Evolutionary conservation across 2,329 filamentous ascomycete genomes (phyloP).

Genomic region (Dichotomopilus funicola): DNA sequence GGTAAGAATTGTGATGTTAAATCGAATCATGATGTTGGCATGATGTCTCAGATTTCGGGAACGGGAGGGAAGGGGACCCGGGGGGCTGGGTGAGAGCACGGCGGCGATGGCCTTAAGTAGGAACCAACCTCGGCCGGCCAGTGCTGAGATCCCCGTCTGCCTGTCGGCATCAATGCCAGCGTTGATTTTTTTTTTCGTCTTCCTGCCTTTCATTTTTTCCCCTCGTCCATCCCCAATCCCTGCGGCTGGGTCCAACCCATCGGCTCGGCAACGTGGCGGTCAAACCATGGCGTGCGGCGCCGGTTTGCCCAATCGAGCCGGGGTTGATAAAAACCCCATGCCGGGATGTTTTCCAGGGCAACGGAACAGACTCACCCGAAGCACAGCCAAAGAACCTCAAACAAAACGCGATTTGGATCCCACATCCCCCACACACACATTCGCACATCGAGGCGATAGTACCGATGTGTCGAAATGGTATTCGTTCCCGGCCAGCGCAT

Average conservation of each 20-base stretch:
- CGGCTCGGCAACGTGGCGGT: constrained; percentile 20
- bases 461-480: constrained; percentile 21
- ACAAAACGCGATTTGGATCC: background rate
- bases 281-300: constrained; percentile 14
- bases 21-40: constrained; percentile 5
- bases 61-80: background rate
- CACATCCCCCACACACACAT: constrained; percentile 1
- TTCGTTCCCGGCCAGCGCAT: constrained; percentile 18
- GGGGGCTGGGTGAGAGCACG: background rate
- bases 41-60: background rate
- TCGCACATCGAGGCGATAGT: background rate
- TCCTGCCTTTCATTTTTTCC: too few relatives aligned
- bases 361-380: constrained; percentile 8
- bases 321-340: background rate
- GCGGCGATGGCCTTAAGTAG: background rate
- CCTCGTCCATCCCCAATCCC: background rate
- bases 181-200: constrained; percentile 6
- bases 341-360: constrained; percentile 4
- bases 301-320: constrained; percentile 6
- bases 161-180: background rate
- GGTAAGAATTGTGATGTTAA: background rate
- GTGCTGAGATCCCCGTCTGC: background rate
- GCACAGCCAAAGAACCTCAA: too few relatives aligned
- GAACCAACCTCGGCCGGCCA: background rate
- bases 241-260: constrained; percentile 8